These are phyloP conservation scores for Monilinia fructigena DNA, from an alignment of 2,329 filamentous ascomycete genomes.

Conservation along the genomic window DNA sequence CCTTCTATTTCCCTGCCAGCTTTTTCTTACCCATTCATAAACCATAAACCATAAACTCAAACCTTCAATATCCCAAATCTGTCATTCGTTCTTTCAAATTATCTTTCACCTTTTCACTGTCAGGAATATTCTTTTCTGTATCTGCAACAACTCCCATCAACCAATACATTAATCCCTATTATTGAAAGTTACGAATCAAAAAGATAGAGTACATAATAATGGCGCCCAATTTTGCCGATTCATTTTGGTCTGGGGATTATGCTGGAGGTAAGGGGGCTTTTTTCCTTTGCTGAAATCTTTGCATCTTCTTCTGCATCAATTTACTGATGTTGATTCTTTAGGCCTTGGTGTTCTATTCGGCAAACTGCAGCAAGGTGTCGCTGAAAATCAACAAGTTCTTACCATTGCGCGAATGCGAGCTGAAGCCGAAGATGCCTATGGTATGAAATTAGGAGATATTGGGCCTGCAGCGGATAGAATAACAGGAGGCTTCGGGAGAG, in stretches of 20 bases:
- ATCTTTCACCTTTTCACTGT: neutral
- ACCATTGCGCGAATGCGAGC: constrained; percentile 91
- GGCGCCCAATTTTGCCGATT: constrained; percentile 90
- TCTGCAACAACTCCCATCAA: neutral
- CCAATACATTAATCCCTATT: constrained; percentile 2
- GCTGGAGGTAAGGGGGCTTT: constrained; percentile 67
- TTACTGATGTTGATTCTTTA: constrained; percentile 38
- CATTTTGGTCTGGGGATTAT: constrained; percentile 98
- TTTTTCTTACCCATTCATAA: neutral
- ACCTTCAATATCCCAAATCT: constrained; percentile 6
- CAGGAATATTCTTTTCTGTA: neutral
- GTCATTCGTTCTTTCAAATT: constrained; percentile 14
- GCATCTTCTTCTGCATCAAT: constrained; percentile 4
- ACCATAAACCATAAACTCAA: neutral
- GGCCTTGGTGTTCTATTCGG: constrained; percentile 90
- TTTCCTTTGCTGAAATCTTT: constrained; percentile 1
- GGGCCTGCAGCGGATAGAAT: constrained; percentile 78
- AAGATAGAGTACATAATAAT: constrained; percentile 39
- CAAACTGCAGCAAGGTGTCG: constrained; percentile 93
- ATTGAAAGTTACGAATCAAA: constrained; percentile 16
- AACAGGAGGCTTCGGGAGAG: constrained; percentile 77
- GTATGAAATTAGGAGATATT: constrained; percentile 77
- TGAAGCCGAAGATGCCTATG: constrained; percentile 90
- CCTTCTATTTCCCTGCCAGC: constrained; percentile 6
- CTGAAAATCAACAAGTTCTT: constrained; percentile 92